Conservation (phyloP, 495 filamentous ascomycete genomes). For the Trypethelium eluteriae region DNA sequence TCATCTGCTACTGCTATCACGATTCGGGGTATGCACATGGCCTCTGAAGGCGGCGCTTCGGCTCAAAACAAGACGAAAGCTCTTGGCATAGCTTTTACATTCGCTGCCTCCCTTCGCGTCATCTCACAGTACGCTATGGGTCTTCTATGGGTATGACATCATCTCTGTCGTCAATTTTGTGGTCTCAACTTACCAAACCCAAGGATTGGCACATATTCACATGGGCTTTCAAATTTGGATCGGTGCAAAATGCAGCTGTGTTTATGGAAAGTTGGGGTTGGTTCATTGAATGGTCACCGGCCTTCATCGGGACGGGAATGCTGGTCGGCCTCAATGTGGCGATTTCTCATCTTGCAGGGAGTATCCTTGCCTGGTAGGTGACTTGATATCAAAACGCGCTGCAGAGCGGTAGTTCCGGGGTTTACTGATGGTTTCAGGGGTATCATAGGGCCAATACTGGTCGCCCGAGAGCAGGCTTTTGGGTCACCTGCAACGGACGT, state of each 20-base stretch:
- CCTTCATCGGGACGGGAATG: constrained; percentile 60
- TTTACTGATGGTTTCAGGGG: constrained; percentile 26
- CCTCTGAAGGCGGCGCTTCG: constrained; percentile 44
- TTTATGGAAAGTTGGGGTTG: constrained; percentile 60
- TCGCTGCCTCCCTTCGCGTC: constrained; percentile 47
- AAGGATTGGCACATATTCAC: constrained; percentile 57
- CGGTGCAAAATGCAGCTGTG: constrained; percentile 38
- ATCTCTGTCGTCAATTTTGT: not conserved
- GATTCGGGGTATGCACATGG: constrained; percentile 57
- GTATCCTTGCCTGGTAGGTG: constrained; percentile 48
- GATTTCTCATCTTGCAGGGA: constrained; percentile 54
- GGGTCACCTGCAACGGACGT: constrained; percentile 36
- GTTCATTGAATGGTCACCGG: constrained; percentile 56
- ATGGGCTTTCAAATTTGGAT: constrained; percentile 18
- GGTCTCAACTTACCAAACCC: not conserved
- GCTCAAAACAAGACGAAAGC: constrained; percentile 55
- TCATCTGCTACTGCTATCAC: constrained; percentile 53
- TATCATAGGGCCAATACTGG: constrained; percentile 55
- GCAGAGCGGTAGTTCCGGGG: not conserved
- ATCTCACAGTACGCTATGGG: constrained; percentile 55
- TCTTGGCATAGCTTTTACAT: constrained; percentile 44
- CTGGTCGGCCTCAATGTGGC: constrained; percentile 59
- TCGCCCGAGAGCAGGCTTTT: constrained; percentile 49
- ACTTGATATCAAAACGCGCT: not conserved
- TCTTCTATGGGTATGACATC: constrained; percentile 48